These are phyloP conservation scores for Drosera spatulata DNA, from an alignment of 179 eudicot genomes.

Conservation along the genomic window DNA sequence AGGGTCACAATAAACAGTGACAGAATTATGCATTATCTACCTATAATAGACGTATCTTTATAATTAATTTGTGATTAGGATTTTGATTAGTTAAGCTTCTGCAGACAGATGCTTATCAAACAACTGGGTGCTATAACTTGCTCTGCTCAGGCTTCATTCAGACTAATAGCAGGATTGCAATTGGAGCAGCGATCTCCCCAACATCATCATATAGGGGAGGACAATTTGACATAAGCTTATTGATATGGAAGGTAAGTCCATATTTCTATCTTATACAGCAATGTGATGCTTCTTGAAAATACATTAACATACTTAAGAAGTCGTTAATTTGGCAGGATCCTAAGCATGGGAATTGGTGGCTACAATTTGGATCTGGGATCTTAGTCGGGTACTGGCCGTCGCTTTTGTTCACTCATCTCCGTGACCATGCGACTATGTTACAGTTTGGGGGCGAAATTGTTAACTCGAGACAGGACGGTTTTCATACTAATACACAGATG, in stretches of 20 bases:
- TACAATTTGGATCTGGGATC: conserved; percentile 46
- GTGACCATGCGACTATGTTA: conserved; percentile 48
- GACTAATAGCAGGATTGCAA: conserved; percentile 42
- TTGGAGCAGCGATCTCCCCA: conserved; percentile 61
- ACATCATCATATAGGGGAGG: conserved; percentile 43
- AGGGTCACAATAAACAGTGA: too few relatives aligned
- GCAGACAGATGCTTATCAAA: conserved; percentile 58
- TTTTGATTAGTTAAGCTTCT: not conserved
- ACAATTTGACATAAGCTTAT: conserved; percentile 50
- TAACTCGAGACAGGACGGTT: conserved; percentile 28
- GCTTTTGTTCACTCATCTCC: conserved; percentile 41
- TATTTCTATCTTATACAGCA: too few relatives aligned
- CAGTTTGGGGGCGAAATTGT: conserved; percentile 68
- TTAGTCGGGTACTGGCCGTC: conserved; percentile 70
- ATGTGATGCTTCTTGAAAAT: too few relatives aligned
- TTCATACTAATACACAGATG: conserved; percentile 57
- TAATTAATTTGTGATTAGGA: conserved; percentile 5
- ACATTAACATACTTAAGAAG: too few relatives aligned
- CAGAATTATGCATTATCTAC: too few relatives aligned
- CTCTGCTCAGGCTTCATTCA: conserved; percentile 64
- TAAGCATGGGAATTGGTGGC: conserved; percentile 71
- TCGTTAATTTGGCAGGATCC: conserved; percentile 41
- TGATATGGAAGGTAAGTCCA: conserved; percentile 27
- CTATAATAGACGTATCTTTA: too few relatives aligned
- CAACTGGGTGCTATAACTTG: conserved; percentile 66